Conservation (phyloP, 148 eudicot genomes). For the Linanthus parryae region DNA sequence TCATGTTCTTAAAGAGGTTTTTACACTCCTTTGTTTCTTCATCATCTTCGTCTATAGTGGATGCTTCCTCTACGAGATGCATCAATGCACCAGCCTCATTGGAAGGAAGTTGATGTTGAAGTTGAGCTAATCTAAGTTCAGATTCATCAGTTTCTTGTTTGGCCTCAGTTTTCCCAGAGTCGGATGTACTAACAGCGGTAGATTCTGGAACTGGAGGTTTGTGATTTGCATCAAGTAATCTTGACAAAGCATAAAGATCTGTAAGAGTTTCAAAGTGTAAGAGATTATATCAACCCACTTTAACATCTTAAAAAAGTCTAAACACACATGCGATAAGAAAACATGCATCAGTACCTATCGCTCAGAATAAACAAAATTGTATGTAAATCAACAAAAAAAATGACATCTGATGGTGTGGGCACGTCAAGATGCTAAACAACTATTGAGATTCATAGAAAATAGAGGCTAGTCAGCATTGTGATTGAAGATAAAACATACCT, state of each 20-base stretch:
- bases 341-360: too few species aligned
- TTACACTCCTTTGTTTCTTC: slow-evolving; percentile 72
- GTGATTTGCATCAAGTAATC: slow-evolving; percentile 51
- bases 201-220: slow-evolving; percentile 18
- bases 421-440: slow-evolving; percentile 4
- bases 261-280: too few species aligned
- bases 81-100: slow-evolving; percentile 76
- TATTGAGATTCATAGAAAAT: background rate
- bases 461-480: background rate
- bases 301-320: too few species aligned
- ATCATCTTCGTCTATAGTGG: slow-evolving; percentile 61
- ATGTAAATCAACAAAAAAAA: too few species aligned
- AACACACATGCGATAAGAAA: too few species aligned
- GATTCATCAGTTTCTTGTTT: slow-evolving; percentile 43
- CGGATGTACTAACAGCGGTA: slow-evolving; percentile 15
- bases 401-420: background rate
- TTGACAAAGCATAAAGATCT: slow-evolving; percentile 86
- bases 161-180: slow-evolving; percentile 25
- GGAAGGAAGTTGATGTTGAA: slow-evolving; percentile 85
- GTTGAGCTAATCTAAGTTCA: slow-evolving; percentile 83
- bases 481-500: slow-evolving; percentile 28
- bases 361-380: too few species aligned
- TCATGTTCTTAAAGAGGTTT: slow-evolving; percentile 65
- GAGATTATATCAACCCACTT: too few species aligned
- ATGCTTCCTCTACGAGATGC: slow-evolving; percentile 72